A percentile compares a stretch with the other conserved stretches of the same genome.
These are phyloP conservation scores for Cladosporium sp. DNA, from an alignment of 2,329 filamentous ascomycete genomes.

Conservation along the genomic window DNA sequence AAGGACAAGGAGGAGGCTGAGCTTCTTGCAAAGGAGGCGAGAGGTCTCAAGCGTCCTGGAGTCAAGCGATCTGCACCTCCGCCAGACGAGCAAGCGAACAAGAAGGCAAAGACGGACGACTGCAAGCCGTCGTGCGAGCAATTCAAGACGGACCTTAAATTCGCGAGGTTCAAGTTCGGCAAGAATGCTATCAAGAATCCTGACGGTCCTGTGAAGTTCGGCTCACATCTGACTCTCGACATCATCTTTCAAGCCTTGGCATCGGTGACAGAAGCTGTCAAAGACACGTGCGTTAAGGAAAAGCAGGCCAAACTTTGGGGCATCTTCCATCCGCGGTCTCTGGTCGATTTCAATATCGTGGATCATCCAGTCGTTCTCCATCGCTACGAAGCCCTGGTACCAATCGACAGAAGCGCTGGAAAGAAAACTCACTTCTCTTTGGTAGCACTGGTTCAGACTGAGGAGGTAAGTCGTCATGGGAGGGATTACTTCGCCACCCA, in stretches of 20 bases:
- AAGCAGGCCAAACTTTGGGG: not conserved
- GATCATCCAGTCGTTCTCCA: not conserved
- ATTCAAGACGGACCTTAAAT: not conserved
- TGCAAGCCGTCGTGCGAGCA: not conserved
- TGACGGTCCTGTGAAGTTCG: not conserved
- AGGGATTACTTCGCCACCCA: not conserved
- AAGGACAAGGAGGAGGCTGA: not conserved
- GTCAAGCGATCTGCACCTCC: not conserved
- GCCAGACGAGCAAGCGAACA: not conserved
- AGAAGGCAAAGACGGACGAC: not conserved
- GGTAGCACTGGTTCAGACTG: not conserved
- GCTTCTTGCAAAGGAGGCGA: not conserved
- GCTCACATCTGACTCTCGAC: not conserved
- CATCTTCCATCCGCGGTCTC: conserved; percentile 11
- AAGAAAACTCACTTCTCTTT: not conserved
- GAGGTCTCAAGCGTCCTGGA: not conserved
- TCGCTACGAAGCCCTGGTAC: not conserved
- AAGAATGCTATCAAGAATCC: not conserved
- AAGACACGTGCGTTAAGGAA: not conserved
- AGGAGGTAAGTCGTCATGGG: not conserved
- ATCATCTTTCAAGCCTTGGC: conserved; percentile 4
- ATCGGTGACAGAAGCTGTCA: conserved; percentile 12
- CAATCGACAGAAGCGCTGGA: not conserved
- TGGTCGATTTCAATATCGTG: not conserved
- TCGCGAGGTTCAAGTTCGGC: not conserved